Base-by-base conservation (phyloP, 768 basidiomycete genomes). In the Cystobasidium tubakii region DNA sequence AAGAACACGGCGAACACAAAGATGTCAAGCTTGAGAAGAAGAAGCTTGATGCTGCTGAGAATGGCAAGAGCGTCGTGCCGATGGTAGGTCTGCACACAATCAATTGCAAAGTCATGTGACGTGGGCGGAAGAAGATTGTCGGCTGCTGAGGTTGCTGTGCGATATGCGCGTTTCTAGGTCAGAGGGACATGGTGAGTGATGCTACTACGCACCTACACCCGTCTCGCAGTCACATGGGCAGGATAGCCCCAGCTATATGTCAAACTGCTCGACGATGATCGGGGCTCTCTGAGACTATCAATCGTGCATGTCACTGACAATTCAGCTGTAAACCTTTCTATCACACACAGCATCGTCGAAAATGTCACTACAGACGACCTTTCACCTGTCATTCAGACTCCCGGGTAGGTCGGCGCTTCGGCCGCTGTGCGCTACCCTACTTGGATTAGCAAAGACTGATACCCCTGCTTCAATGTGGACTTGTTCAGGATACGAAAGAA, bases 21-120 rank as follows among this genome's bases (percentile, higher is more conserved):
- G 69, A 60, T 62, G 69, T 71, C 31, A 31, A 17, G 17, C 15
- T 71, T 3, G 69, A 71, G 54, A 71, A 71, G 69, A 71, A 71
- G 69, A 55, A 27, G n/a, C 54, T 71, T 7, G 57, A 60, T 60
- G 6, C 69, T 34, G 29, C 50, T 9, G 29, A 29, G 50, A 54
- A 46, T n/a, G 50, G 44, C 12, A 50, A 42, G 31, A 50, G 36
- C 17, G 66, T 29, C 10, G 44, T 67, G 12, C 66, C 66, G 23
- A 33, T 67, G 29, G 66, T 67, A 31, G 12, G 66, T 39, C 43
- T 31, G 21, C 33, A 66, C 21, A 4, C 27, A 29, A 64, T 10
- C 12, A 10, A 36, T 29, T 36, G 39, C 39, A 15, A 39, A 39
- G 15, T 6, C 39, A 39, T 39, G 39, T 39, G 39, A 39, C 39